Conservation (phyloP, 2,329 filamentous ascomycete species). For the Sporothrix dimorphospora region DNA sequence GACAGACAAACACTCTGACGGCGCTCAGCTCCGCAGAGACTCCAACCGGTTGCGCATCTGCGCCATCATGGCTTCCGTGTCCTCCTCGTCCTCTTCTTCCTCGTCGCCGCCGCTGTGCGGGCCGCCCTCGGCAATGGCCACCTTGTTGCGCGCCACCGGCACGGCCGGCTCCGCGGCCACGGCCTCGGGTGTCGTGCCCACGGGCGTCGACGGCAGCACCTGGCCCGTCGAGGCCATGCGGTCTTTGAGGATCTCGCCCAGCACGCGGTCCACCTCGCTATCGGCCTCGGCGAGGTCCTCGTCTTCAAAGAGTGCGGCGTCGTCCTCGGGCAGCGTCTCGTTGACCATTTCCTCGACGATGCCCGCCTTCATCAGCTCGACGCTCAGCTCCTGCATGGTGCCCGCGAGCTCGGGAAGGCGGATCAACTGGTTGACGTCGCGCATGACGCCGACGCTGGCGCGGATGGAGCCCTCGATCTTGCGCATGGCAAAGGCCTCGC, state of each 20-base stretch:
- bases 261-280: conserved; percentile 86
- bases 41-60: conserved; percentile 93
- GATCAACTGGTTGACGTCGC: conserved; percentile 87
- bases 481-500: conserved; percentile 90
- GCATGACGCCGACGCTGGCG: conserved; percentile 90
- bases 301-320: conserved; percentile 67
- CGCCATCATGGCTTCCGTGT: conserved; percentile 86
- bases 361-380: conserved; percentile 89
- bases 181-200: conserved; percentile 53
- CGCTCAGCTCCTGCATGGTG: conserved; percentile 85
- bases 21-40: conserved; percentile 76
- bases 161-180: conserved; percentile 45
- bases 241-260: conserved; percentile 88
- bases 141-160: conserved; percentile 44
- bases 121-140: conserved; percentile 50
- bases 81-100: conserved; percentile 76
- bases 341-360: conserved; percentile 98
- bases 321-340: conserved; percentile 77
- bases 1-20: background rate
- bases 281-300: conserved; percentile 71
- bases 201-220: conserved; percentile 59
- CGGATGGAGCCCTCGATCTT: conserved; percentile 94
- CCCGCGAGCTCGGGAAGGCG: conserved; percentile 81
- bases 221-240: conserved; percentile 68
- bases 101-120: conserved; percentile 58